Evolutionary conservation across 192 early-diverging fungal genomes (phyloP).

Genomic region (Backusella mclennaniae): DNA sequence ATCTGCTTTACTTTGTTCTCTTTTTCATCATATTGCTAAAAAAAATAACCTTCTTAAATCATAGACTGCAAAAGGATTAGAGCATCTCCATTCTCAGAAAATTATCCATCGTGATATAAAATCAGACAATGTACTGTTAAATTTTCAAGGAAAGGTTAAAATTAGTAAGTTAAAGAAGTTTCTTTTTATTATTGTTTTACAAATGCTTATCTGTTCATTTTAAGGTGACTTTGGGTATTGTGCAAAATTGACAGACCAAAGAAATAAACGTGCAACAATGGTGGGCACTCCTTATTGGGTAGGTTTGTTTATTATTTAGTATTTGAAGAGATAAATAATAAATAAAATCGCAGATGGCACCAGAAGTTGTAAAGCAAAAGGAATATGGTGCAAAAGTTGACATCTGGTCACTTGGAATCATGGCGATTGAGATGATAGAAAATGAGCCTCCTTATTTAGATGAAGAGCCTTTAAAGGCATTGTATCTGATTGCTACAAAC

Average conservation of each 20-base stretch:
- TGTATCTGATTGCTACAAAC: conserved; percentile 95
- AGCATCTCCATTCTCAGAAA: conserved; percentile 70
- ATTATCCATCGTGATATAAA: conserved; percentile 92
- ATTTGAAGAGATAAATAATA: background rate
- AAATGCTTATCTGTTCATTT: background rate
- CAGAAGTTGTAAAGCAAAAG: conserved; percentile 92
- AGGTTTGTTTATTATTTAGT: conserved; percentile 1
- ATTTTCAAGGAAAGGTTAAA: conserved; percentile 71
- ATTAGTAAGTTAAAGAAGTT: conserved; percentile 45
- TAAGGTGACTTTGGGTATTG: conserved; percentile 87
- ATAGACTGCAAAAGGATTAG: conserved; percentile 68
- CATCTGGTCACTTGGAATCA: conserved; percentile 96
- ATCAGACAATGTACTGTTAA: conserved; percentile 78
- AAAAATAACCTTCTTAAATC: background rate
- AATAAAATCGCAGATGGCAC: conserved; percentile 70
- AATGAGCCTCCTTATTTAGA: conserved; percentile 96
- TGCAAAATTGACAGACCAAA: conserved; percentile 72
- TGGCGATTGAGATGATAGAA: conserved; percentile 98
- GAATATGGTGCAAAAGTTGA: conserved; percentile 94
- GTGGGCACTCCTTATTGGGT: conserved; percentile 89
- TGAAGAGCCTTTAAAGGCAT: conserved; percentile 88
- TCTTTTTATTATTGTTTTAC: background rate
- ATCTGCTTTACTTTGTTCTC: background rate
- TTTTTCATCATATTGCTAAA: background rate
- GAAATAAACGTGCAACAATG: conserved; percentile 80